phyloP scores from a whole-genome alignment of 495 filamentous ascomycete genomes.

The Hypoxylon trugodes region DNA sequence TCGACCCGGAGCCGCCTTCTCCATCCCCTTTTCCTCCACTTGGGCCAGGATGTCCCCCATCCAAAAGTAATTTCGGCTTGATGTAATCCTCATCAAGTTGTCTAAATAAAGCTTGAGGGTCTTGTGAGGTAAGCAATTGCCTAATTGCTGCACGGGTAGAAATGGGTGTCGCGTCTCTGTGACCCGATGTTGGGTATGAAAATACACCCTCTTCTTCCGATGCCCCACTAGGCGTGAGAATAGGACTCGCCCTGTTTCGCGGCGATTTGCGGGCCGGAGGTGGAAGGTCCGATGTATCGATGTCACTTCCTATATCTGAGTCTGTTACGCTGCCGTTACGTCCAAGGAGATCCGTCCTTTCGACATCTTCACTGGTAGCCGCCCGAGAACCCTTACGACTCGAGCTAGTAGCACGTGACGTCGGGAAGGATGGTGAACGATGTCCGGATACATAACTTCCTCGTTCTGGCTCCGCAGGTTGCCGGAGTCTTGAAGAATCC shows the following conservation, averaged over 20 bases:
- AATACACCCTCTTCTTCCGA: constrained; percentile 46
- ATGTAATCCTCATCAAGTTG: constrained; percentile 97
- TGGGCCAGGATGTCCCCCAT: constrained; percentile 55
- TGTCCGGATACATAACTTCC: constrained; percentile 64
- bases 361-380: constrained; percentile 54
- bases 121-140: constrained; percentile 73
- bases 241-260: constrained; percentile 63
- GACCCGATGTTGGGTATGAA: constrained; percentile 45
- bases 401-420: constrained; percentile 52
- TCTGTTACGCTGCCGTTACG: constrained; percentile 66
- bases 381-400: constrained; percentile 57
- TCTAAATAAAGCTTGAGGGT: constrained; percentile 89
- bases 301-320: constrained; percentile 68
- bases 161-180: constrained; percentile 54
- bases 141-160: constrained; percentile 77
- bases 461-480: constrained; percentile 51
- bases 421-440: constrained; percentile 53
- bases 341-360: constrained; percentile 72
- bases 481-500: constrained; percentile 38
- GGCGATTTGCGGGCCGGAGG: constrained; percentile 55
- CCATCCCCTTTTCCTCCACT: constrained; percentile 31
- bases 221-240: constrained; percentile 50
- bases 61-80: constrained; percentile 89
- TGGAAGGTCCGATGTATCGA: constrained; percentile 70
- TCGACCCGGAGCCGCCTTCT: constrained; percentile 36